phyloP scores from a whole-genome alignment of 441 rosid genomes.

The Pelargonium exstipulatum region DNA sequence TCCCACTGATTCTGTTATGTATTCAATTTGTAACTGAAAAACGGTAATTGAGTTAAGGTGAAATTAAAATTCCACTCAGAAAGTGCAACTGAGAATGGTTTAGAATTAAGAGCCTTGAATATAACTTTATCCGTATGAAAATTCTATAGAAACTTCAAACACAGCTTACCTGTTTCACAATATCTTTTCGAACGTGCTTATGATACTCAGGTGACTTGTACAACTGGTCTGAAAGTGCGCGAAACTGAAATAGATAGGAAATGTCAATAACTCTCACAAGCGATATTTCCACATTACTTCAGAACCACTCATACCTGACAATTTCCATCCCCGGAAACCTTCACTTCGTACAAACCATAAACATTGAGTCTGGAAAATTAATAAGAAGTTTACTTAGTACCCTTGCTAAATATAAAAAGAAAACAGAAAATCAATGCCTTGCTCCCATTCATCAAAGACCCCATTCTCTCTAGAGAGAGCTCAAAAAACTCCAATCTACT shows the following conservation, averaged over 20 bases:
- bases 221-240: conserved; percentile 92
- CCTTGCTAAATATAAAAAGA: conserved; percentile 3
- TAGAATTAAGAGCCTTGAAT: not conserved
- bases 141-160: conserved; percentile 13
- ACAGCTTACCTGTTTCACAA: conserved; percentile 67
- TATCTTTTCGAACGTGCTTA: conserved; percentile 75
- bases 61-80: not conserved
- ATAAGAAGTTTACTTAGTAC: conserved; percentile 14
- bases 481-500: not conserved
- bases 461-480: not conserved
- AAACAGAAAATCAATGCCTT: conserved; percentile 4
- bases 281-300: conserved; percentile 10
- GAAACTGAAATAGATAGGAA: conserved; percentile 48
- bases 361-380: conserved; percentile 51
- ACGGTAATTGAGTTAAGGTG: not conserved
- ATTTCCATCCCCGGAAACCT: conserved; percentile 94
- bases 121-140: conserved; percentile 4
- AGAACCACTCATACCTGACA: conserved; percentile 59
- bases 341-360: conserved; percentile 77
- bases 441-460: not conserved
- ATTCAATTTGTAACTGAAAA: not conserved
- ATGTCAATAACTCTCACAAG: conserved; percentile 7
- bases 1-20: not conserved
- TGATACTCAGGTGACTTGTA: conserved; percentile 80
- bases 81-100: not conserved